Conservation (phyloP, 768 basidiomycete species). For the Chiua virens region DNA sequence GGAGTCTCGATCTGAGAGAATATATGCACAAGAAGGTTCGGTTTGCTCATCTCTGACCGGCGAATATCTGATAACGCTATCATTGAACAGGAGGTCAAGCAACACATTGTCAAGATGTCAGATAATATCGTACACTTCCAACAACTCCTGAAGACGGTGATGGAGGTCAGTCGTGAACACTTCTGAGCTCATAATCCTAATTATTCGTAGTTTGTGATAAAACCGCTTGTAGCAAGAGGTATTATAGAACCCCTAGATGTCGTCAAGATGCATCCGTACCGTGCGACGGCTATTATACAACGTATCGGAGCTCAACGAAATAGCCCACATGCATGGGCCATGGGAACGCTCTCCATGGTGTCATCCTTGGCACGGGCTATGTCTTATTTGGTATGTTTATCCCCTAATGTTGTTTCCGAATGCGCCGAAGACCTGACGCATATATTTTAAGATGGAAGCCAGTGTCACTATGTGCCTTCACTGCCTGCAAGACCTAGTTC, state of each 20-base stretch:
- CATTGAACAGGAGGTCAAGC: conserved; percentile 58
- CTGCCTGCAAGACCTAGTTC: conserved; percentile 51
- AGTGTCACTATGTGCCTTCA: conserved; percentile 79
- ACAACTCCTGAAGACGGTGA: conserved; percentile 65
- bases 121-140: conserved; percentile 64
- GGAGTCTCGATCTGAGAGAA: conserved; percentile 79
- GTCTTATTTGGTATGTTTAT: conserved; percentile 75
- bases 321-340: conserved; percentile 46
- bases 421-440: background rate
- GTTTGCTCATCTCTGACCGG: conserved; percentile 3
- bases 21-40: conserved; percentile 88
- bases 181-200: conserved; percentile 3
- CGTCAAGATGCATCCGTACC: conserved; percentile 65
- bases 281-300: conserved; percentile 45
- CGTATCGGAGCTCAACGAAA: conserved; percentile 39
- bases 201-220: conserved; percentile 32
- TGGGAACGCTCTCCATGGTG: conserved; percentile 50
- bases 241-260: conserved; percentile 56
- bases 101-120: conserved; percentile 75
- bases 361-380: conserved; percentile 73
- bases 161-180: conserved; percentile 55
- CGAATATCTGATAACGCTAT: background rate
- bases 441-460: conserved; percentile 65
- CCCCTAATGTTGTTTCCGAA: background rate
- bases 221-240: conserved; percentile 35